Conservation (phyloP, 2,329 filamentous ascomycete genomes). For the Alternaria triticina region DNA sequence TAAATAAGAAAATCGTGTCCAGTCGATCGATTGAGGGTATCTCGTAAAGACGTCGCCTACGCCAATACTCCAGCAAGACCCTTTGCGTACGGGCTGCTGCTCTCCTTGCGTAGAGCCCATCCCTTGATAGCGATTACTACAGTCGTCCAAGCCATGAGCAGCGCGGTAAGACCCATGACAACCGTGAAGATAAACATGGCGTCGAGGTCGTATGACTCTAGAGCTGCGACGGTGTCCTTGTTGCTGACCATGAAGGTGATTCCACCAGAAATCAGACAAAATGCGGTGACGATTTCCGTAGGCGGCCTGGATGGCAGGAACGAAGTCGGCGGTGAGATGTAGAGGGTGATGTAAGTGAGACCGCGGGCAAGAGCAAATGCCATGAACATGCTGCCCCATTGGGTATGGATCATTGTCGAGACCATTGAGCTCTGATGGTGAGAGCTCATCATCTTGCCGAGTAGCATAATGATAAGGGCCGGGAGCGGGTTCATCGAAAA, state of each 20-base stretch:
- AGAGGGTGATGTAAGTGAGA: conserved; percentile 80
- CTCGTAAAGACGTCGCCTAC: conserved; percentile 4
- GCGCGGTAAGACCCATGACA: conserved; percentile 79
- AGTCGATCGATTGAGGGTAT: neutral
- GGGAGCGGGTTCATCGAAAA: conserved; percentile 89
- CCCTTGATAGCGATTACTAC: conserved; percentile 83
- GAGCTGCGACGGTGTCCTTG: conserved; percentile 75
- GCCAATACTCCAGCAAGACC: conserved; percentile 35
- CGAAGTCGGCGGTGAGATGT: conserved; percentile 79
- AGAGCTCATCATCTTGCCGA: conserved; percentile 94
- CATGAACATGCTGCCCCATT: conserved; percentile 87
- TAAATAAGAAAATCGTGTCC: neutral
- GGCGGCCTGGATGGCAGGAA: conserved; percentile 83
- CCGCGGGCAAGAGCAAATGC: conserved; percentile 80
- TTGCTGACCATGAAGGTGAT: conserved; percentile 92
- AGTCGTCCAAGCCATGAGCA: conserved; percentile 86
- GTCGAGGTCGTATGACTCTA: conserved; percentile 78
- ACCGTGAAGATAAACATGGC: conserved; percentile 95
- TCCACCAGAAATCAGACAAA: conserved; percentile 86
- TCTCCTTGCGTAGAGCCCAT: conserved; percentile 67
- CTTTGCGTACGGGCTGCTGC: conserved; percentile 30
- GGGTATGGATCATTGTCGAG: conserved; percentile 89
- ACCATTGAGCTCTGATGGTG: conserved; percentile 85
- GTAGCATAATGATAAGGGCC: conserved; percentile 80
- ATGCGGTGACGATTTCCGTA: conserved; percentile 84